Evolutionary conservation across 495 filamentous ascomycete species (phyloP), one percentile per base, ranked within the genome.

Genomic region (Penicillium robsamsonii): DNA sequence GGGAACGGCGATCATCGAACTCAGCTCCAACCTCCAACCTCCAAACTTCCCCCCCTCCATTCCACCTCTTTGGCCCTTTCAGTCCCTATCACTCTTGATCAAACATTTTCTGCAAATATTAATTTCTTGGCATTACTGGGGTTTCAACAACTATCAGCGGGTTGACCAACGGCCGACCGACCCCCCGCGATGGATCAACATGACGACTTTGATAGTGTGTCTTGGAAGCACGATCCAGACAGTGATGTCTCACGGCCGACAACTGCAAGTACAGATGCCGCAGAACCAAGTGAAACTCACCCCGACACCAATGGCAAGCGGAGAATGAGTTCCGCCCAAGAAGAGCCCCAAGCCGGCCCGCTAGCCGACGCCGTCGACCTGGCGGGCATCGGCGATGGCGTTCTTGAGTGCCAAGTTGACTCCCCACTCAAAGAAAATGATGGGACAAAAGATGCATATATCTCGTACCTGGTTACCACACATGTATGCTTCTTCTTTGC

Each of bases 391-490:
- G 89, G 85, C 53, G 86, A 88, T 50, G 92, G 92, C 49, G 81
- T 83, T 25, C 81, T 98, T 42, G 89, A 96, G 63, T 96, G 91
- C 67, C 84, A 70, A 31, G 92, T 98, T 24, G 82, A 84, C 44
- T 79, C 84, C 41, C 92, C 94, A 17, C 79, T 90, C 63, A 0
- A 96, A 68, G 94, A 96, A 73, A 90, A 89, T 62, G 91, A 97
- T 65, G 93, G 95, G n/a, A 95, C 92, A 49, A 97, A 96, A 72
- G 92, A 97, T 75, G 88, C 90, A 47, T 98, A 93, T 76, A 87
- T 97, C 47, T 97, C 93, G 8, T 98, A 97, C 73, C 75, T 92
- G 25, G 91, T 97, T 56, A 92, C 91, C 43, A 96, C 95, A 25
- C 79, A 89, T 74, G 94, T 96, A 77, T 41, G 85, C 78, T 20